Base-by-base conservation (phyloP, 2,329 filamentous ascomycete genomes). In the Diaporthe sp. region DNA sequence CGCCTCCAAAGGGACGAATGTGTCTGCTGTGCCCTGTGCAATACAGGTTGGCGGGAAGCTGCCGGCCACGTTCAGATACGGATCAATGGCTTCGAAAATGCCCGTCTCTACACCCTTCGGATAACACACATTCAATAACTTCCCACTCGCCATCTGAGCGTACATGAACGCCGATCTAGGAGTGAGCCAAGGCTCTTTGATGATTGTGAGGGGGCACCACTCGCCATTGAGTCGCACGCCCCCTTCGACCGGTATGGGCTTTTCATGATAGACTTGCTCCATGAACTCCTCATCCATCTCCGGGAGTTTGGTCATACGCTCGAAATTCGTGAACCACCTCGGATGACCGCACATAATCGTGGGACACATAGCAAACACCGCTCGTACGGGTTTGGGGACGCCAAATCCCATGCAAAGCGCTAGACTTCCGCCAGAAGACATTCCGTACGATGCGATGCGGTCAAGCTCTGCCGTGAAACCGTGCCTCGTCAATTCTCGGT, bases 101-200 rank as follows among this genome's bases (percentile, higher is more conserved):
- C 25, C 58, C 10, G n/a, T 61, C n/a, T 45, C 38, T 8, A 61
- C 13, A 35, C 58, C 58, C 30, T 45, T 28, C 15, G 58, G 58
- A 61, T 45, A 45, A 33, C 58, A 61, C n/a, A 30, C 58, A 19
- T 61, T 45, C 25, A 61, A 30, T 3, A 42, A 42, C 35, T 3
- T 42, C 15, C 58, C 19, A 5, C 4, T 45, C 7, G 35, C 25
- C 38, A 61, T 30, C 3, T 30, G 58, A 30, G 58, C 10, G 15
- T 61, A 45, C 58, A 45, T 61, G 15, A 61, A 61, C 13, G 58
- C n/a, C 6, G 58, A 4, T 15, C 58, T 28, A 13, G 25, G 38
- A n/a, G 17, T n/a, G 58, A 61, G 58, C 38, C 58, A 61, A 13
- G 38, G 58, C 58, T 58, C 55, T 13, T 58, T 58, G 55, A 58